Percentiles rank a stretch among this genome's conserved stretches.
Conservation (phyloP, 1,284 basidiomycete genomes). For the Chondrostereum purpureum region DNA sequence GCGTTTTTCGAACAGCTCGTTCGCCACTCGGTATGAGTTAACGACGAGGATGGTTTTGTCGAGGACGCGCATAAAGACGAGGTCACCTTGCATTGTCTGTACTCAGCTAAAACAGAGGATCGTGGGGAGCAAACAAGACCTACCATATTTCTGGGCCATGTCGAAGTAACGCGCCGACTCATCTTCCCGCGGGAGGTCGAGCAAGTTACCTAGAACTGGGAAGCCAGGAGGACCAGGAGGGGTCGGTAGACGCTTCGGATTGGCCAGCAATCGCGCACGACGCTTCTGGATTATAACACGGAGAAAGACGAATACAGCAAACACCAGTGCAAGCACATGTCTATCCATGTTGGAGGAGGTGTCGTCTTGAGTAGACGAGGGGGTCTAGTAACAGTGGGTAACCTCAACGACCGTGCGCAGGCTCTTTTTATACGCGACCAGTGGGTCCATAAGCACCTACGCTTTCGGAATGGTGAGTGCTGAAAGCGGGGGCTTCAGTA, state of each 20-base stretch:
- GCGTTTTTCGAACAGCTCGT: slow-evolving; percentile 39
- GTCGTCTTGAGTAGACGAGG: too few relatives aligned
- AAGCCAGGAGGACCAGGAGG: slow-evolving; percentile 39
- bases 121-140: slow-evolving; percentile 7
- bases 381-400: too few relatives aligned
- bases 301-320: not conserved
- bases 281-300: not conserved
- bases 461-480: too few relatives aligned
- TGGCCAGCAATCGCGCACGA: slow-evolving; percentile 11
- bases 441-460: too few relatives aligned
- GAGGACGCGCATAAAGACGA: slow-evolving; percentile 37
- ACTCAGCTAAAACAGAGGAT: too few relatives aligned
- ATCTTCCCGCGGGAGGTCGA: slow-evolving; percentile 33
- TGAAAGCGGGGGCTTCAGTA: too few relatives aligned
- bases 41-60: slow-evolving; percentile 38
- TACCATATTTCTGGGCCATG: slow-evolving; percentile 32
- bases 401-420: too few relatives aligned
- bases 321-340: too few relatives aligned
- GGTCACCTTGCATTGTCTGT: slow-evolving; percentile 25
- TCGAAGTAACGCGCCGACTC: slow-evolving; percentile 26
- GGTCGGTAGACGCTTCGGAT: slow-evolving; percentile 22
- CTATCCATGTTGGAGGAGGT: too few relatives aligned
- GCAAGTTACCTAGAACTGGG: slow-evolving; percentile 38
- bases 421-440: too few relatives aligned
- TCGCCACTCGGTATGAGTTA: slow-evolving; percentile 32